Conservation (phyloP, 2,329 filamentous ascomycete species). For the Fusarium liriodendri region DNA sequence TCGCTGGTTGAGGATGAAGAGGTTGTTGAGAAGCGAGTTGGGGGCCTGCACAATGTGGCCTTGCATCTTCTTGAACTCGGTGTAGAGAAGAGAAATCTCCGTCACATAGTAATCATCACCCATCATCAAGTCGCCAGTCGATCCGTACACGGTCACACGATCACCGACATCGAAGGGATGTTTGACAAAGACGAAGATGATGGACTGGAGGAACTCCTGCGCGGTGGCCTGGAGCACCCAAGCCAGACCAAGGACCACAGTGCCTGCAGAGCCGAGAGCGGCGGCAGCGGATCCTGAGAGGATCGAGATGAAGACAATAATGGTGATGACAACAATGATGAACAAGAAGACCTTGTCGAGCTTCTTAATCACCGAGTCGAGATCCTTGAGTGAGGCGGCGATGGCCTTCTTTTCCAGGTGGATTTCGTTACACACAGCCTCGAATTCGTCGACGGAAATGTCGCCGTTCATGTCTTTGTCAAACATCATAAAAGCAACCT, state of each 20-base stretch:
- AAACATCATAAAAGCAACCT: constrained; percentile 90
- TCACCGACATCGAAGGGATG: constrained; percentile 98
- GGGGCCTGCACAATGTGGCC: constrained; percentile 96
- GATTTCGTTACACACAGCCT: constrained; percentile 93
- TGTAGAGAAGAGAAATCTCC: constrained; percentile 91
- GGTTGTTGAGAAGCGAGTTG: constrained; percentile 90
- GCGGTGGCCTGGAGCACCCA: constrained; percentile 95
- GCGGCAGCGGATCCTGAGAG: constrained; percentile 92
- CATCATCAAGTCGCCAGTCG: constrained; percentile 79
- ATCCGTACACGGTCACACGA: constrained; percentile 90
- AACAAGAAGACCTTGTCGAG: constrained; percentile 91
- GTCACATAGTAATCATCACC: constrained; percentile 98
- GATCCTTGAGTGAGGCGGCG: constrained; percentile 91
- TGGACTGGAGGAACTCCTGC: constrained; percentile 92
- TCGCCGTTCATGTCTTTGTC: constrained; percentile 98
- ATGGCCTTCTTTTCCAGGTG: constrained; percentile 96
- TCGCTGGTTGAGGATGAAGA: constrained; percentile 96
- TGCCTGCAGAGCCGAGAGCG: constrained; percentile 89
- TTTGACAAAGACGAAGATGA: constrained; percentile 96
- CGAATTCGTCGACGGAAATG: constrained; percentile 94
- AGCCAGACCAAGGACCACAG: constrained; percentile 86
- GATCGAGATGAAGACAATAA: constrained; percentile 89
- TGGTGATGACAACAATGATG: constrained; percentile 81
- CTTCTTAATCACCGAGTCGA: constrained; percentile 92
- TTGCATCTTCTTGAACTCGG: constrained; percentile 99